Evolutionary conservation across 305 asterid genomes (phyloP).

Genomic region (Euphrasia arctica): DNA sequence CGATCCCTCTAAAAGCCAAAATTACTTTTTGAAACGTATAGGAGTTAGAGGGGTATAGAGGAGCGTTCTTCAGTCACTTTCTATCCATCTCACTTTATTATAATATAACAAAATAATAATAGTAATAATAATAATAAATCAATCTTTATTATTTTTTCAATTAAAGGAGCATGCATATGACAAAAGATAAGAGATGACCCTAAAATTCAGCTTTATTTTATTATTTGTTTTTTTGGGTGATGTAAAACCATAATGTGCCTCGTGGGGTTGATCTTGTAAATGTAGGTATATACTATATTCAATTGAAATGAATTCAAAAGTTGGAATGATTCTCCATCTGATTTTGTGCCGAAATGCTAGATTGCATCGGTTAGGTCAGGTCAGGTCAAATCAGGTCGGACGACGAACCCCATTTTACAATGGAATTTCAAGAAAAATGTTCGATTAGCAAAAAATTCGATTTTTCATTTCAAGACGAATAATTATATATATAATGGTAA

Average conservation of each 20-base stretch:
- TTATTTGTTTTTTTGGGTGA: conserved; percentile 25
- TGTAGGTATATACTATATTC: conserved; percentile 2
- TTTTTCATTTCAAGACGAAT: no score
- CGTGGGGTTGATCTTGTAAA: conserved; percentile 40
- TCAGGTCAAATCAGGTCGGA: no score
- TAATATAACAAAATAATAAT: not conserved
- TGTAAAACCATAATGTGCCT: conserved; percentile 33
- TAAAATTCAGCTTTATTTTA: conserved; percentile 43
- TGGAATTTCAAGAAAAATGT: not conserved
- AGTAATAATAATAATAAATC: not conserved
- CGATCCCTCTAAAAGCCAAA: conserved; percentile 34
- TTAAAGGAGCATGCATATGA: conserved; percentile 26
- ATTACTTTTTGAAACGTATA: conserved; percentile 34
- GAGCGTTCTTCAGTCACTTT: conserved; percentile 38
- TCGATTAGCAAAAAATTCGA: no score
- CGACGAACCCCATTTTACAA: conserved; percentile 25
- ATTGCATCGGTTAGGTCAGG: conserved; percentile 30
- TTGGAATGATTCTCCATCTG: conserved; percentile 40
- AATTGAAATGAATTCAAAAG: conserved; percentile 29
- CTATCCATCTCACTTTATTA: conserved; percentile 3
- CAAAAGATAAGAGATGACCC: conserved; percentile 35
- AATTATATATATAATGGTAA: no score
- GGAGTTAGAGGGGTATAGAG: conserved; percentile 38
- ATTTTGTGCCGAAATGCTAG: conserved; percentile 55
- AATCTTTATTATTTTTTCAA: conserved; percentile 34